Evolutionary conservation across 108 stramenopile species (phyloP), one percentile per base, ranked within the genome.

Genomic region (Cylindrotheca fusiformis): DNA sequence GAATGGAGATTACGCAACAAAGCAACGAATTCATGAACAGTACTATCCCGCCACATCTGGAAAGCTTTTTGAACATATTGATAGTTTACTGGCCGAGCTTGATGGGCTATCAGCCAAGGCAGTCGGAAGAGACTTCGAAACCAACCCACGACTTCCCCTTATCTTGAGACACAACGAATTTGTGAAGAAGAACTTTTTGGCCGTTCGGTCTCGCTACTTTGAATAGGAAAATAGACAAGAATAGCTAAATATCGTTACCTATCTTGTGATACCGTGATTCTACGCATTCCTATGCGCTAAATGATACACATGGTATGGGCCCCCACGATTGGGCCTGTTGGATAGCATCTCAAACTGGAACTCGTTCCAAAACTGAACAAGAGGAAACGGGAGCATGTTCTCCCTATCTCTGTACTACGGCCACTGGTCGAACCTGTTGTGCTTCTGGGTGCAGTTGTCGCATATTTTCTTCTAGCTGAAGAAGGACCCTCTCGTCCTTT

Each of bases 61-160:
- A 22, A 79, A 72, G 52, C 51, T 86, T 21, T 52, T 69, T 23
- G 73, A 72, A n/a, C 85, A 86, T 59, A 73, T 86, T 0, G 76
- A 86, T 70, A 75, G 64, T 3, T 78, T 74, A 2, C 44, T 84
- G 27, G 55, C 51, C 32, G 76, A 81, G 32, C 57, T 84, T 52
- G 65, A 78, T 32, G 65, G 45, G 26, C 69, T 77, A 68, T 68
- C 77, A 14, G 52, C 52, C 3, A 81, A 85, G 59, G 75, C 80
- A 6, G 21, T 60, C 8, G 52, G 63, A 0, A 65, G 71, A 52
- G 75, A 77, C 62, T 41, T 75, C 14, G 58, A 78, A 30, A 74
- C 63, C 2, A 81, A 80, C 36, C 81, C 79, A 19, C 48, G 58
- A 32, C 68, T 66, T n/a, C 65, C 65, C 18, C 53, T 56, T 6